phyloP scores from a whole-genome alignment of 2,329 filamentous ascomycete species.

The Alternaria arborescens region DNA sequence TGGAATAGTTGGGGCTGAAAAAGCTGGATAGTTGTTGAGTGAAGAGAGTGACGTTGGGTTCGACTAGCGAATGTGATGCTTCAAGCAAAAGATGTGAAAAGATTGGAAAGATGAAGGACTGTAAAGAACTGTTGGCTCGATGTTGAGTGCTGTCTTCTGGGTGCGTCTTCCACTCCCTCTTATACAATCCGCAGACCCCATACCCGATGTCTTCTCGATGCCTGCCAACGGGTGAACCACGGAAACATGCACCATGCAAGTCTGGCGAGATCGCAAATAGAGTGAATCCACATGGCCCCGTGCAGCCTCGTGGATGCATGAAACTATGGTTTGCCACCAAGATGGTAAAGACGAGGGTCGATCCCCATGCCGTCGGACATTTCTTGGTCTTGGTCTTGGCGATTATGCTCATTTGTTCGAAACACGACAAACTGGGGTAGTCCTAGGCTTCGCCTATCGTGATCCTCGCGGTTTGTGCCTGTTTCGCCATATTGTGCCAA shows the following conservation, averaged over 20 bases:
- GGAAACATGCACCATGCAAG: not conserved
- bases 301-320: slow-evolving; percentile 10
- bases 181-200: slow-evolving; percentile 20
- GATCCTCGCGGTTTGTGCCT: slow-evolving; percentile 3
- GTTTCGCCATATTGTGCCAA: slow-evolving; percentile 12
- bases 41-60: slow-evolving; percentile 24
- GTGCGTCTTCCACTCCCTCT: slow-evolving; percentile 13
- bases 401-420: slow-evolving; percentile 27
- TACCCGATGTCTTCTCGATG: slow-evolving; percentile 2
- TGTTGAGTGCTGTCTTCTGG: slow-evolving; percentile 22
- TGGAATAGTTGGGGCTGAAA: slow-evolving; percentile 14
- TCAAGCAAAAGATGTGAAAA: slow-evolving; percentile 30
- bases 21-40: slow-evolving; percentile 12
- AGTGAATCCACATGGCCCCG: slow-evolving; percentile 11
- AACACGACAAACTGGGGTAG: slow-evolving; percentile 22
- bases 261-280: slow-evolving; percentile 9
- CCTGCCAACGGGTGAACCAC: not conserved
- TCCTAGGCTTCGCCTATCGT: slow-evolving; percentile 19
- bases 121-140: slow-evolving; percentile 27
- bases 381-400: slow-evolving; percentile 10
- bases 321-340: slow-evolving; percentile 17
- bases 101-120: slow-evolving; percentile 12
- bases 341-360: slow-evolving; percentile 15
- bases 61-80: slow-evolving; percentile 32
- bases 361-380: slow-evolving; percentile 15